Evolutionary conservation across 169 alveolate genomes (phyloP).

Genomic region (Plasmodium chabaudi): DNA sequence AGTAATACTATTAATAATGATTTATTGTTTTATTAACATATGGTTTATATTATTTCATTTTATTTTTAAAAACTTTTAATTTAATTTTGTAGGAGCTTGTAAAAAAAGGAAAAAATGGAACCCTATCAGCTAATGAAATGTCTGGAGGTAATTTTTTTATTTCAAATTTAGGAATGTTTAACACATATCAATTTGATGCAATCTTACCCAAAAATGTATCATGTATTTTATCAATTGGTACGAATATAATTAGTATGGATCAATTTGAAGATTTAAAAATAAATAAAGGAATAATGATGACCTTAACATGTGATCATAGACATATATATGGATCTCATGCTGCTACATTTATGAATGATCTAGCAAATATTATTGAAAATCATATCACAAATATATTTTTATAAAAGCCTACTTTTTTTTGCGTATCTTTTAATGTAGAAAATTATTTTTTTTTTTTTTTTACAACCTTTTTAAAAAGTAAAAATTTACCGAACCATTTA

Average conservation of each 20-base stretch:
- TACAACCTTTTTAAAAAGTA: too few species aligned
- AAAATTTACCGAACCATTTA: too few species aligned
- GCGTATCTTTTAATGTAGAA: too few species aligned
- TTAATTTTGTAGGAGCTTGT: constrained; percentile 83
- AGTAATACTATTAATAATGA: constrained; percentile 3
- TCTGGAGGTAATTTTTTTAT: constrained; percentile 92
- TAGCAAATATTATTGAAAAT: constrained; percentile 34
- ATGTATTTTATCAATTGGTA: constrained; percentile 91
- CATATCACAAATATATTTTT: constrained; percentile 56
- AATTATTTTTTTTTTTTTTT: too few species aligned
- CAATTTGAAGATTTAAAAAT: constrained; percentile 78
- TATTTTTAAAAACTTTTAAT: neutral
- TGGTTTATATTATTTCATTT: neutral
- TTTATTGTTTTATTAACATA: neutral
- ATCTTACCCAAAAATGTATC: constrained; percentile 89
- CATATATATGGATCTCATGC: constrained; percentile 94
- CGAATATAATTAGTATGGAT: constrained; percentile 79
- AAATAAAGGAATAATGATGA: constrained; percentile 86
- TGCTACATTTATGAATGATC: constrained; percentile 87
- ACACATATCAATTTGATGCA: constrained; percentile 89
- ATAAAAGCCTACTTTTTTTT: neutral
- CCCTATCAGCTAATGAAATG: constrained; percentile 84
- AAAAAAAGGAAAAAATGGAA: constrained; percentile 88
- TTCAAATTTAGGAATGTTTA: constrained; percentile 92
- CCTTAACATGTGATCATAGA: constrained; percentile 92